Base-by-base conservation (phyloP, 768 basidiomycete genomes). In the Tylopilus plumbeoviolaceoides region DNA sequence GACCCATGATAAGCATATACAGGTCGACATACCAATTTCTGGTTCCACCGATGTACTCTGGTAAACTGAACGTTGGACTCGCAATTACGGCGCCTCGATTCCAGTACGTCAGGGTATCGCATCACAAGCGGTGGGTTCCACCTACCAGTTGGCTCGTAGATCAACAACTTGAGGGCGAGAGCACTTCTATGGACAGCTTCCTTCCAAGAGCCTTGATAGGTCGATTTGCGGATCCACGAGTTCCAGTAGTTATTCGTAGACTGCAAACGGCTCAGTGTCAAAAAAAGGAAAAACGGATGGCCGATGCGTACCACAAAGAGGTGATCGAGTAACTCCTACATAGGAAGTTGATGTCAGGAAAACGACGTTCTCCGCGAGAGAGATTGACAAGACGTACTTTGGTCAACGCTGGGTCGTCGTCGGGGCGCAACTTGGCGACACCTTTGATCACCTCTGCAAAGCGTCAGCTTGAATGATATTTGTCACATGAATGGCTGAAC, bases 161-260 rank as follows among this genome's bases (percentile, higher is more conserved):
- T 93, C 55, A 98, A 76, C 51, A 97, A 78, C 71, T 98, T 98
- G 57, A 98, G 75, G 1, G 93, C 91, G n/a, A 98, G 76, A 1
- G 93, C 95, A 52, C 91, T 93, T 21, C 95, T 82, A 63, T 92
- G 83, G 6, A 98, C 94, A 2, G 89, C 85, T 68, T 99, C 97
- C 61, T 95, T 88, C 97, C 97, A 99, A 15, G 91, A 82, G 0
- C 95, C 97, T 14, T 79, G 79, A 69, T 99, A 99, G 0, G 88
- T 92, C 31, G 89, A 91, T 58, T 82, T 80, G n/a, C 82, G 77
- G 60, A 97, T 86, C 95, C 95, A 98, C 20, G 81, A 73, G 56
- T 83, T 84, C 94, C 94, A 98, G 67, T 89, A 97, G 23, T 70
- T 70, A 56, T 84, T 84, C 4, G 95, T 97, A 5, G 82, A 78